These are phyloP conservation scores for Tuber borchii DNA, from an alignment of 495 filamentous ascomycete genomes.

Conservation along the genomic window DNA sequence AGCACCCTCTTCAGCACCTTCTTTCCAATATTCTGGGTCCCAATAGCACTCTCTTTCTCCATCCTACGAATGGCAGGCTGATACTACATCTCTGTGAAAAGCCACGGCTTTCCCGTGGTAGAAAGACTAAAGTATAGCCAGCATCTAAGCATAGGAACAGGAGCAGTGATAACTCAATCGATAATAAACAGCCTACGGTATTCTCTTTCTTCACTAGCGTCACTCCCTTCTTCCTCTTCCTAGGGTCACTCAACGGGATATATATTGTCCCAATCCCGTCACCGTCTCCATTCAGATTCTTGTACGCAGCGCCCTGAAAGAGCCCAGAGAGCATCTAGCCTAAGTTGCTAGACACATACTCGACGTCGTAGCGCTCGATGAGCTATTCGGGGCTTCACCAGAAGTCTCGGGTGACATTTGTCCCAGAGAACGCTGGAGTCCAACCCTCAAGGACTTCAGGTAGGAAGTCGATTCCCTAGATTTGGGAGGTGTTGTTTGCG, in stretches of 20 bases:
- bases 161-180: conserved; percentile 48
- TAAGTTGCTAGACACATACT: conserved; percentile 31
- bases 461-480: conserved; percentile 12
- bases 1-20: conserved; percentile 46
- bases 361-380: conserved; percentile 42
- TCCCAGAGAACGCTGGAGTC: conserved; percentile 13
- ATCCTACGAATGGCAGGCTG: conserved; percentile 46
- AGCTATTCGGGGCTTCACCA: conserved; percentile 13
- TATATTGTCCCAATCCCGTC: conserved; percentile 30
- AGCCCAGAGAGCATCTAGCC: conserved; percentile 55
- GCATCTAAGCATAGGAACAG: conserved; percentile 52
- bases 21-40: conserved; percentile 43
- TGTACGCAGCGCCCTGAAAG: conserved; percentile 54
- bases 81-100: conserved; percentile 38
- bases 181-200: conserved; percentile 52
- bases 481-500: conserved; percentile 6
- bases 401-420: conserved; percentile 14
- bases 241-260: background rate
- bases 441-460: conserved; percentile 8
- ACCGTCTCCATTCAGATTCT: conserved; percentile 43
- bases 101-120: conserved; percentile 54
- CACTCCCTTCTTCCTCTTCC: background rate
- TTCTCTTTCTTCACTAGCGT: background rate
- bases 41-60: conserved; percentile 46
- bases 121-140: conserved; percentile 58